These are phyloP conservation scores for Apophysomyces elegans DNA, from an alignment of 371 early-diverging fungal species.

Conservation along the genomic window DNA sequence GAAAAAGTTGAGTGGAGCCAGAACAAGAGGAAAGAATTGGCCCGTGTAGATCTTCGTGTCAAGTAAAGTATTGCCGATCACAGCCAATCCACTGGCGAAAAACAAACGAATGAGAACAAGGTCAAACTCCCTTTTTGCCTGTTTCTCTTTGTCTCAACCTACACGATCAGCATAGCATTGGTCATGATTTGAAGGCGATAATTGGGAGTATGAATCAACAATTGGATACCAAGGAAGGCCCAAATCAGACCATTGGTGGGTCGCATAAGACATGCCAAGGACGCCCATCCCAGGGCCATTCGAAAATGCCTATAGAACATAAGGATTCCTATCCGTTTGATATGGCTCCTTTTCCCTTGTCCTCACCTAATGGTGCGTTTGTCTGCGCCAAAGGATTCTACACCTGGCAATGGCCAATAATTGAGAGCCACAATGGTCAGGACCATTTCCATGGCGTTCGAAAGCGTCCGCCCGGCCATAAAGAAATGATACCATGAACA, in stretches of 20 bases:
- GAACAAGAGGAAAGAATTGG: slow-evolving; percentile 36
- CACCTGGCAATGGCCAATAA: slow-evolving; percentile 70
- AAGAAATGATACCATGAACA: slow-evolving; percentile 86
- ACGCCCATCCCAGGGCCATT: slow-evolving; percentile 68
- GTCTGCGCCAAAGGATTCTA: slow-evolving; percentile 5
- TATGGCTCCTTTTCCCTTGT: background rate
- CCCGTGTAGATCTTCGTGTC: slow-evolving; percentile 57
- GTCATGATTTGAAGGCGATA: slow-evolving; percentile 21
- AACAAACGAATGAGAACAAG: background rate
- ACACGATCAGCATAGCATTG: slow-evolving; percentile 42
- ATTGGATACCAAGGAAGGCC: slow-evolving; percentile 68
- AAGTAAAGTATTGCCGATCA: slow-evolving; percentile 51
- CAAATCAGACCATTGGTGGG: slow-evolving; percentile 88
- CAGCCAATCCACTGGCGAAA: slow-evolving; percentile 35
- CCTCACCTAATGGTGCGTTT: slow-evolving; percentile 3
- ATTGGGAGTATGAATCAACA: slow-evolving; percentile 38
- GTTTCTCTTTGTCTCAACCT: slow-evolving; percentile 13
- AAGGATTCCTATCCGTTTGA: background rate
- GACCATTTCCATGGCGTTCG: slow-evolving; percentile 73
- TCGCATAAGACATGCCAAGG: slow-evolving; percentile 78
- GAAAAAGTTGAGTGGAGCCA: slow-evolving; percentile 79
- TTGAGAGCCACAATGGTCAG: slow-evolving; percentile 71
- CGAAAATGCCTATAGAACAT: slow-evolving; percentile 35
- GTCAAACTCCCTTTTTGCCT: too few relatives aligned
- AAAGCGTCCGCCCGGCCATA: slow-evolving; percentile 72